These are phyloP conservation scores for Pisolithus tinctorius DNA, from an alignment of 768 basidiomycete species.

Conservation along the genomic window DNA sequence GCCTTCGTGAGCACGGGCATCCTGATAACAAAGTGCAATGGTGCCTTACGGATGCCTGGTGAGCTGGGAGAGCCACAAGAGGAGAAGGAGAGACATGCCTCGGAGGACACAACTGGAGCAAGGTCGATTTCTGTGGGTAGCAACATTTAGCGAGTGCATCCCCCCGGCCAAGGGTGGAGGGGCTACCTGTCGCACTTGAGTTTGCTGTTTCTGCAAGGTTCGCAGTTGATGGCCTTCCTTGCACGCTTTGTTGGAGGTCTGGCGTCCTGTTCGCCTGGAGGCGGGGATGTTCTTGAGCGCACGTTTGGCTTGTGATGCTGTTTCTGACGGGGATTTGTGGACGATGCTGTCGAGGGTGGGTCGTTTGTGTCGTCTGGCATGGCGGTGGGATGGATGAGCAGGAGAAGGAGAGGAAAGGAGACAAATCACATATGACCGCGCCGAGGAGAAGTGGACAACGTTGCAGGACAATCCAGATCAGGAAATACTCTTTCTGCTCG, in stretches of 20 bases:
- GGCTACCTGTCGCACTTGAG: constrained; percentile 82
- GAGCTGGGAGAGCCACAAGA: constrained; percentile 3
- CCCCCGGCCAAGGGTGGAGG: neutral
- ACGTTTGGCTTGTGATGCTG: constrained; percentile 26
- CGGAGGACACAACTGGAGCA: constrained; percentile 83
- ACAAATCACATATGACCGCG: neutral
- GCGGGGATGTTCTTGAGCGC: constrained; percentile 39
- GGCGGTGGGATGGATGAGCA: constrained; percentile 3
- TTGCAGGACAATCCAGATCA: neutral
- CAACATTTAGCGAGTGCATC: neutral
- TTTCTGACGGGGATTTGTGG: constrained; percentile 14
- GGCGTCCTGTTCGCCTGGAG: constrained; percentile 51
- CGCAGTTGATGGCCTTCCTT: constrained; percentile 84
- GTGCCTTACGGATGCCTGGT: constrained; percentile 47
- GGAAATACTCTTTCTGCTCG: neutral
- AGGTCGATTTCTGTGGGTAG: constrained; percentile 60
- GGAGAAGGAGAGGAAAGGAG: constrained; percentile 8
- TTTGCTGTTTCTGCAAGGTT: constrained; percentile 82
- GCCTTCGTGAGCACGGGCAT: constrained; percentile 58
- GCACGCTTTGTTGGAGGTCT: constrained; percentile 76
- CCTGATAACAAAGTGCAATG: constrained; percentile 74
- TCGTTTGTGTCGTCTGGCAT: constrained; percentile 26
- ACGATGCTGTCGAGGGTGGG: neutral
- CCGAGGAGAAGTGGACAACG: neutral
- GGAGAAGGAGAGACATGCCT: constrained; percentile 33